Conservation (phyloP, 192 early-diverging fungal species). For the Podila minutissima region DNA sequence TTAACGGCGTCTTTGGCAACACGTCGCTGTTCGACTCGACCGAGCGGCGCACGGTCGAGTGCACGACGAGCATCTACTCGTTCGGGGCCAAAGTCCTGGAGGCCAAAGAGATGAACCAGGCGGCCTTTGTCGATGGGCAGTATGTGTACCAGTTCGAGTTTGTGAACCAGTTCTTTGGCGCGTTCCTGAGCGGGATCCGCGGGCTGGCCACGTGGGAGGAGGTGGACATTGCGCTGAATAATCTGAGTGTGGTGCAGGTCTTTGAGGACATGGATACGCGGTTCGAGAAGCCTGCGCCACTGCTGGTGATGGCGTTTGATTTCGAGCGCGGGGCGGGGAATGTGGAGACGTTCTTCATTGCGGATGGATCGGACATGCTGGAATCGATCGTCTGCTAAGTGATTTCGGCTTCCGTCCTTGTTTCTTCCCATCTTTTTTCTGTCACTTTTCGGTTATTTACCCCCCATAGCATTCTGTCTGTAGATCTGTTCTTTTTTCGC, state of each 20-base stretch:
- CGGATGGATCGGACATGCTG: slow-evolving; percentile 49
- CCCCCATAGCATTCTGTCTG: too few species aligned
- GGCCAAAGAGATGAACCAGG: slow-evolving; percentile 61
- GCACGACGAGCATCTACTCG: slow-evolving; percentile 62
- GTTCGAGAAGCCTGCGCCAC: slow-evolving; percentile 33
- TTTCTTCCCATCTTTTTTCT: neutral
- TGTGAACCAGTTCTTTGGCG: slow-evolving; percentile 68
- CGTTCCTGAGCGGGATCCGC: slow-evolving; percentile 61
- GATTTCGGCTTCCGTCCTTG: too few species aligned
- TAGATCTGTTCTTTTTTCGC: too few species aligned
- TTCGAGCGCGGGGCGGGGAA: slow-evolving; percentile 62
- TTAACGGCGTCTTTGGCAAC: slow-evolving; percentile 58
- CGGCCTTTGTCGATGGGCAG: slow-evolving; percentile 51
- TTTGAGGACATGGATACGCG: slow-evolving; percentile 47
- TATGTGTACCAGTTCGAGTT: slow-evolving; percentile 64
- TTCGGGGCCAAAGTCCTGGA: slow-evolving; percentile 60
- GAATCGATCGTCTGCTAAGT: slow-evolving; percentile 20
- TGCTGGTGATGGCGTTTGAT: slow-evolving; percentile 62
- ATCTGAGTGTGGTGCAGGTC: slow-evolving; percentile 63
- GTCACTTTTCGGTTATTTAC: neutral
- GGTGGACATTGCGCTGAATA: slow-evolving; percentile 62
- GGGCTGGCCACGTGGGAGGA: slow-evolving; percentile 58
- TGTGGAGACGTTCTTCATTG: slow-evolving; percentile 57
- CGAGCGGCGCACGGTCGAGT: slow-evolving; percentile 59
- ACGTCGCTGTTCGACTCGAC: slow-evolving; percentile 59